Conservation (phyloP, 2,329 filamentous ascomycete species). For the Hypoxylon sp. region DNA sequence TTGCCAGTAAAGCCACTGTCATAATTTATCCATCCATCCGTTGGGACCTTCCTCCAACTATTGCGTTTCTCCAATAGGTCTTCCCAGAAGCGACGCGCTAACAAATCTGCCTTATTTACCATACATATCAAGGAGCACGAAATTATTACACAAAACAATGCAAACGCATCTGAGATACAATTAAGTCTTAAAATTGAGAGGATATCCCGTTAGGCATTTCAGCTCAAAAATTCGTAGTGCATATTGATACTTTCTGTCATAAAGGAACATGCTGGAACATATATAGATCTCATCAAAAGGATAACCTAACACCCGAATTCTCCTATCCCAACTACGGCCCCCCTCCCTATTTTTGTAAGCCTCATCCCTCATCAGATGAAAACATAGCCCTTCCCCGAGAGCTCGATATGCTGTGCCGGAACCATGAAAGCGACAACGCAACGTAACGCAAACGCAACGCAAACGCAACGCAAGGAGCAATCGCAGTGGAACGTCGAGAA, state of each 20-base stretch:
- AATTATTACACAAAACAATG: no score
- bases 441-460: neutral
- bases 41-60: neutral
- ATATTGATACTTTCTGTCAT: neutral
- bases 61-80: neutral
- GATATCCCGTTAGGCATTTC: no score
- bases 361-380: constrained; percentile 17
- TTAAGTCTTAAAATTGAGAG: no score
- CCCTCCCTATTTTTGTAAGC: constrained; percentile 19
- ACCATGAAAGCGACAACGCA: constrained; percentile 16
- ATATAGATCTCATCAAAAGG: constrained; percentile 18
- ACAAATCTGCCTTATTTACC: neutral
- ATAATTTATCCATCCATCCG: neutral
- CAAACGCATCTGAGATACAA: no score
- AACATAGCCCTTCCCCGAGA: constrained; percentile 18
- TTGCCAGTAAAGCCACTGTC: neutral
- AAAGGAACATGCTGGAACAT: neutral
- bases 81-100: neutral
- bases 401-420: constrained; percentile 27
- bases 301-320: constrained; percentile 26
- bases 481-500: constrained; percentile 1
- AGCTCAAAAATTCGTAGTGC: neutral
- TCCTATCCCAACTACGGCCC: constrained; percentile 7
- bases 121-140: no score
- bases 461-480: constrained; percentile 15